These are phyloP conservation scores for Aspergillus coremiiformis DNA, from an alignment of 495 filamentous ascomycete genomes.

Conservation along the genomic window DNA sequence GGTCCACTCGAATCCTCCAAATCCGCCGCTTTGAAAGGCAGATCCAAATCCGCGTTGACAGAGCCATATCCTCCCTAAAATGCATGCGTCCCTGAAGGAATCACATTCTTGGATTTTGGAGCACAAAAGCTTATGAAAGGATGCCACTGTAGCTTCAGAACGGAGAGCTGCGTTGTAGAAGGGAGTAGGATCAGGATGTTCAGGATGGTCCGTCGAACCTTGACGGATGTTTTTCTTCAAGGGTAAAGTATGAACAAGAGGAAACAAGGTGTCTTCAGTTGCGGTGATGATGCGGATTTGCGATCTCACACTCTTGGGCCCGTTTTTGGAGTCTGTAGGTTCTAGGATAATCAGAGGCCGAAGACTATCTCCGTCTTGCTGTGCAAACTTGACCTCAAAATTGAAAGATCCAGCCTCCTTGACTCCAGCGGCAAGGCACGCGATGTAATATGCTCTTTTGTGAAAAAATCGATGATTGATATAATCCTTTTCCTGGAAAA, in stretches of 20 bases:
- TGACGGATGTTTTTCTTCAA: constrained; percentile 62
- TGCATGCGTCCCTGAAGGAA: constrained; percentile 72
- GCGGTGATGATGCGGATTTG: constrained; percentile 74
- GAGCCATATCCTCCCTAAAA: constrained; percentile 82
- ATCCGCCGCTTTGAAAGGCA: constrained; percentile 65
- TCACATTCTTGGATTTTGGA: constrained; percentile 55
- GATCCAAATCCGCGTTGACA: constrained; percentile 75
- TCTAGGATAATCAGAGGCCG: constrained; percentile 63
- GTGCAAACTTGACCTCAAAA: constrained; percentile 54
- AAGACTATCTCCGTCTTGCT: constrained; percentile 69
- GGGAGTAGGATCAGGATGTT: constrained; percentile 51
- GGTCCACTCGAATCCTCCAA: constrained; percentile 90
- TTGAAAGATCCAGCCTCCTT: constrained; percentile 44
- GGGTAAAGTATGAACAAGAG: constrained; percentile 57
- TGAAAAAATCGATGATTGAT: constrained; percentile 90
- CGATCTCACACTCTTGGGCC: constrained; percentile 35
- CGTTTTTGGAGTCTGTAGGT: constrained; percentile 25
- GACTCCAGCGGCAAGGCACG: constrained; percentile 65
- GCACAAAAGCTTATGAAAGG: constrained; percentile 68
- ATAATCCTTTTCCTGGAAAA: constrained; percentile 94
- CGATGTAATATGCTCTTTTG: constrained; percentile 87
- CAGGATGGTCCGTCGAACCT: constrained; percentile 25
- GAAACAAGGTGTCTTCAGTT: constrained; percentile 58
- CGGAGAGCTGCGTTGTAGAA: constrained; percentile 84
- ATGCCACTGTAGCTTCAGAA: constrained; percentile 63